Conservation (phyloP, 1,284 basidiomycete species). For the Xanthoconium separans region DNA sequence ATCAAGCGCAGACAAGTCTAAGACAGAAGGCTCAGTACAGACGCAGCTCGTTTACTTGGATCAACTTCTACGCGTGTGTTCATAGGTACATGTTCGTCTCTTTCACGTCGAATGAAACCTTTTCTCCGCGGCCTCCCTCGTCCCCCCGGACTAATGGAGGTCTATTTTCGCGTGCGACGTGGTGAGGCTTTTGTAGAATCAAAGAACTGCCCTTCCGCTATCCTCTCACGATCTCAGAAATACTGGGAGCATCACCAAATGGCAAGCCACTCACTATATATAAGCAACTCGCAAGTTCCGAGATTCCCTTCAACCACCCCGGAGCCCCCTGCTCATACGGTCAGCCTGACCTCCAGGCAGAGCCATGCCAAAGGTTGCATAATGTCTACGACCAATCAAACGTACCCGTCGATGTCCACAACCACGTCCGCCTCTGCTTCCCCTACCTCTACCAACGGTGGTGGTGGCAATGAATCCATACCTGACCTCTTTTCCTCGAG, state of each 20-base stretch:
- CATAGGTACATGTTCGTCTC: conserved; percentile 5
- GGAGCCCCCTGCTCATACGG: conserved; percentile 7
- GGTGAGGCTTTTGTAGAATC: background rate
- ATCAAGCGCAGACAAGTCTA: conserved; percentile 47
- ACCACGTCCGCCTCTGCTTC: conserved; percentile 3
- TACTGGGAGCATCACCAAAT: background rate
- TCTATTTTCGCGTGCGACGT: conserved; percentile 18
- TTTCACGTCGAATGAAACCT: background rate
- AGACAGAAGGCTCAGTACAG: background rate
- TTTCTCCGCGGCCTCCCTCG: conserved; percentile 1
- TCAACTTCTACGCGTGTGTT: conserved; percentile 4
- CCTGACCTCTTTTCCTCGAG: conserved; percentile 27
- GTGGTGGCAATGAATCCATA: background rate
- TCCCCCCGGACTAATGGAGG: background rate
- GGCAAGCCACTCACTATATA: conserved; percentile 16
- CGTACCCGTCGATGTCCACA: conserved; percentile 6
- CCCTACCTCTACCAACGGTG: conserved; percentile 5
- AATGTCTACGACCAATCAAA: conserved; percentile 19
- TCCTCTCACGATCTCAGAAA: conserved; percentile 5
- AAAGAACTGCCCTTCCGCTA: background rate
- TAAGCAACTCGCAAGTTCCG: background rate
- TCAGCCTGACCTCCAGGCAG: background rate
- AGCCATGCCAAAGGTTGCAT: conserved; percentile 15
- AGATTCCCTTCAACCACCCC: background rate
- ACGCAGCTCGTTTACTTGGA: background rate